These are phyloP conservation scores for Inga oerstediana DNA, from an alignment of 306 rosid species.

Conservation along the genomic window DNA sequence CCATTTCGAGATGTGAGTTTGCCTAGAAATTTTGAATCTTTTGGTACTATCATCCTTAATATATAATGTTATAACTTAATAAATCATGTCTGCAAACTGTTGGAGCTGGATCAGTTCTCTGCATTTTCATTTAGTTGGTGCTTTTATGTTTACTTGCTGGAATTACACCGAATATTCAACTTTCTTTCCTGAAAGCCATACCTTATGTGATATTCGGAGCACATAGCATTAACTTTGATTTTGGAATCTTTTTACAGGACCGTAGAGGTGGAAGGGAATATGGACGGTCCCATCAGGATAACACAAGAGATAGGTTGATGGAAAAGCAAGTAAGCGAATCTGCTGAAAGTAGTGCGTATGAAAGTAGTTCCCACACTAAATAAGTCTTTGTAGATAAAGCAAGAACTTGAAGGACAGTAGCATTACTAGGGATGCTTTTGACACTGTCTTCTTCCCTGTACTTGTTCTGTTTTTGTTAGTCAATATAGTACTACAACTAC, in stretches of 20 bases:
- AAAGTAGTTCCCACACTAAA: slow-evolving; percentile 51
- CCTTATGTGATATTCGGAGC: background rate
- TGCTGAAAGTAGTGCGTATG: slow-evolving; percentile 24
- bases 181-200: background rate
- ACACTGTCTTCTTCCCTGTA: slow-evolving; percentile 35
- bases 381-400: slow-evolving; percentile 44
- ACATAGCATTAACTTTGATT: background rate
- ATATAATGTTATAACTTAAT: background rate
- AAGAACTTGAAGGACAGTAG: slow-evolving; percentile 43
- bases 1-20: slow-evolving; percentile 39
- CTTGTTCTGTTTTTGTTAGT: slow-evolving; percentile 18
- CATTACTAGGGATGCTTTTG: slow-evolving; percentile 13
- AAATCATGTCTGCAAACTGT: background rate
- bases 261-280: slow-evolving; percentile 21
- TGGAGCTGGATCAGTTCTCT: background rate
- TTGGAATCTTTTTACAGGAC: slow-evolving; percentile 12
- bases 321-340: background rate
- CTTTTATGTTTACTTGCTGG: slow-evolving; percentile 2
- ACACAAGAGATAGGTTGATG: background rate
- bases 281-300: background rate
- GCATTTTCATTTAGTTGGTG: background rate
- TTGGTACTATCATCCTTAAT: background rate
- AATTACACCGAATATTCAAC: background rate
- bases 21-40: background rate
- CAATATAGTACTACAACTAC: background rate